Conservation (phyloP, 768 basidiomycete genomes). For the Naganishia randhawae region DNA sequence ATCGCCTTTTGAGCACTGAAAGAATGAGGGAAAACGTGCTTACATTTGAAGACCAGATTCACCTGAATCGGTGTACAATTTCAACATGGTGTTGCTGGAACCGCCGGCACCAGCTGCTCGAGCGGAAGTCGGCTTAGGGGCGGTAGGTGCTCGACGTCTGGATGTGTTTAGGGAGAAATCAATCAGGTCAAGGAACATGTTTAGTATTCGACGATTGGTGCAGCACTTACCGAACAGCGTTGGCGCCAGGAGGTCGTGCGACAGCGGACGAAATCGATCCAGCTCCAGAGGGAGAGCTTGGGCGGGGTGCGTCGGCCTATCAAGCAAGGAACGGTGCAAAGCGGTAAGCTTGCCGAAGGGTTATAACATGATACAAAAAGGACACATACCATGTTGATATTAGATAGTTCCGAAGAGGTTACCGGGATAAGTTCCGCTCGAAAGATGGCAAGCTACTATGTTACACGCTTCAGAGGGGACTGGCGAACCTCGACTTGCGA, state of each 20-base stretch:
- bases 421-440: not conserved
- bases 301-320: conserved; percentile 36
- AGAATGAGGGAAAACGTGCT: conserved; percentile 44
- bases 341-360: not conserved
- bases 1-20: not conserved
- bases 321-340: no score
- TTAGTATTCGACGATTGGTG: not conserved
- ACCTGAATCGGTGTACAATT: conserved; percentile 91
- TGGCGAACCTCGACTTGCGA: not conserved
- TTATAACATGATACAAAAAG: not conserved
- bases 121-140: conserved; percentile 72
- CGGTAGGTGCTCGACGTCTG: conserved; percentile 48
- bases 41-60: conserved; percentile 95
- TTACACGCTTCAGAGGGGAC: not conserved
- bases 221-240: conserved; percentile 46
- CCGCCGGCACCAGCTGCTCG: conserved; percentile 93
- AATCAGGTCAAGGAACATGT: not conserved
- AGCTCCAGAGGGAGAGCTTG: conserved; percentile 41
- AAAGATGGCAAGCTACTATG: not conserved
- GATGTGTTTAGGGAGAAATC: no score
- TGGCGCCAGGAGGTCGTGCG: conserved; percentile 48
- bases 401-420: not conserved
- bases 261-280: conserved; percentile 40
- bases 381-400: conserved; percentile 7
- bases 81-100: conserved; percentile 96